These are phyloP conservation scores for Zasmidium angulare DNA, from an alignment of 2,329 filamentous ascomycete species.

Conservation along the genomic window DNA sequence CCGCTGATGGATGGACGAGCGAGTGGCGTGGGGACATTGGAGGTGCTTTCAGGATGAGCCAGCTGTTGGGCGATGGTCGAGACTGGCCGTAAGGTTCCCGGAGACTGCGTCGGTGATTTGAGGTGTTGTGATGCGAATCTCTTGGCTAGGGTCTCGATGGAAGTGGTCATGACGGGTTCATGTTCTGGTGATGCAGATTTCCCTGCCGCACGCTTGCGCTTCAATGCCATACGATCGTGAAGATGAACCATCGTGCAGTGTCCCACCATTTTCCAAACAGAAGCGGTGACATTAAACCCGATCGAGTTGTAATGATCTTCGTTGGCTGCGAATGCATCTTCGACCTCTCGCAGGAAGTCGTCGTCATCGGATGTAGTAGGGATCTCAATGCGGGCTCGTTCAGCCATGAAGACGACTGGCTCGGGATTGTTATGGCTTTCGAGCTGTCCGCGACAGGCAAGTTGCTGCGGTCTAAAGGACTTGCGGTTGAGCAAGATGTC, in stretches of 20 bases:
- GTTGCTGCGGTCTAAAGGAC: constrained; percentile 29
- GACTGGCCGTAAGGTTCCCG: constrained; percentile 18
- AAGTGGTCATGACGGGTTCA: constrained; percentile 4
- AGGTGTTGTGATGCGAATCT: constrained; percentile 17
- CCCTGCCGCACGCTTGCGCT: constrained; percentile 12
- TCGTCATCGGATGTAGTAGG: constrained; percentile 1
- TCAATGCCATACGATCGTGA: constrained; percentile 29
- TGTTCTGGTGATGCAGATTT: constrained; percentile 3
- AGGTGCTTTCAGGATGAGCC: constrained; percentile 44
- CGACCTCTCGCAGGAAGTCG: constrained; percentile 16
- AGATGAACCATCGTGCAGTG: constrained; percentile 53
- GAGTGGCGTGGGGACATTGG: constrained; percentile 56
- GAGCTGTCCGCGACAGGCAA: constrained; percentile 25
- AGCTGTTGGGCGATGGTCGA: constrained; percentile 26
- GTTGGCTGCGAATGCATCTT: constrained; percentile 18
- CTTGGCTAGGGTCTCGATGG: constrained; percentile 19
- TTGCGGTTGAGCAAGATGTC: constrained; percentile 29
- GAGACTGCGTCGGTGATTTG: constrained; percentile 16
- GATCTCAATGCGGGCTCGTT: constrained; percentile 13
- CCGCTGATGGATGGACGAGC: constrained; percentile 39
- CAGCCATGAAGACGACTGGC: constrained; percentile 17
- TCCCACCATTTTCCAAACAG: constrained; percentile 60
- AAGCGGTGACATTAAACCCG: constrained; percentile 52
- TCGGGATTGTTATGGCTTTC: constrained; percentile 22
- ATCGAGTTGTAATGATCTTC: constrained; percentile 12